phyloP scores from a whole-genome alignment of 768 basidiomycete genomes.

The Lactarius psammicola region DNA sequence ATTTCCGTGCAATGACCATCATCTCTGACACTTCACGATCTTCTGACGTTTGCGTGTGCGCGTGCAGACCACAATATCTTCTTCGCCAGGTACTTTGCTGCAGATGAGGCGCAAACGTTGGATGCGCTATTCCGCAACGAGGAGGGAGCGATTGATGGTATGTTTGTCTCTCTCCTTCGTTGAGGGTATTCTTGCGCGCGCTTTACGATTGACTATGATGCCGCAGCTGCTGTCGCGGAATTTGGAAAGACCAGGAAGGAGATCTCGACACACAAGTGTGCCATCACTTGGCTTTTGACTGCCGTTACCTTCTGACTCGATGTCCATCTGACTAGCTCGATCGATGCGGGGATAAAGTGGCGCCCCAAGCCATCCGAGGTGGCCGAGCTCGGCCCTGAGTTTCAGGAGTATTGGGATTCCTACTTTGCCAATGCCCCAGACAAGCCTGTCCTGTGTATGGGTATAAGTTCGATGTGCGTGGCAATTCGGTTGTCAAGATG shows the following conservation, averaged over 20 bases:
- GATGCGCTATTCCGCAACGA: slow-evolving; percentile 29
- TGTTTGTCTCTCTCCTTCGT: background rate
- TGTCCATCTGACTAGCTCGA: slow-evolving; percentile 17
- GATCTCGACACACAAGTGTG: slow-evolving; percentile 55
- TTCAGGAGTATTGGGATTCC: too few species aligned
- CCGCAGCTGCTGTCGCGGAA: slow-evolving; percentile 38
- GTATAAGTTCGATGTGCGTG: too few species aligned
- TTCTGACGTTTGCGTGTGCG: slow-evolving; percentile 1
- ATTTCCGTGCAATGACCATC: background rate
- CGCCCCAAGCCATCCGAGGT: too few species aligned
- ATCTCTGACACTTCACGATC: background rate
- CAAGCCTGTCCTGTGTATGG: too few species aligned
- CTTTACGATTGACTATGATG: background rate
- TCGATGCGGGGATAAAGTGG: slow-evolving; percentile 32
- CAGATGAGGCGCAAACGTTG: slow-evolving; percentile 29
- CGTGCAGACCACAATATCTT: slow-evolving; percentile 25
- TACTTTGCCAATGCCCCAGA: too few species aligned
- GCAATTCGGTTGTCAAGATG: background rate
- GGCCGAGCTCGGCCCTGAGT: too few species aligned
- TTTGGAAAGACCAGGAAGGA: too few species aligned
- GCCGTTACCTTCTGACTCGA: background rate
- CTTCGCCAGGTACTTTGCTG: slow-evolving; percentile 21
- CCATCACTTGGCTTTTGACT: slow-evolving; percentile 31
- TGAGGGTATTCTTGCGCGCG: background rate
- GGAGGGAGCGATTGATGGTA: slow-evolving; percentile 28